Evolutionary conservation across 2,329 filamentous ascomycete species (phyloP).

Genomic region (Neofusicoccum kwambonambiense): DNA sequence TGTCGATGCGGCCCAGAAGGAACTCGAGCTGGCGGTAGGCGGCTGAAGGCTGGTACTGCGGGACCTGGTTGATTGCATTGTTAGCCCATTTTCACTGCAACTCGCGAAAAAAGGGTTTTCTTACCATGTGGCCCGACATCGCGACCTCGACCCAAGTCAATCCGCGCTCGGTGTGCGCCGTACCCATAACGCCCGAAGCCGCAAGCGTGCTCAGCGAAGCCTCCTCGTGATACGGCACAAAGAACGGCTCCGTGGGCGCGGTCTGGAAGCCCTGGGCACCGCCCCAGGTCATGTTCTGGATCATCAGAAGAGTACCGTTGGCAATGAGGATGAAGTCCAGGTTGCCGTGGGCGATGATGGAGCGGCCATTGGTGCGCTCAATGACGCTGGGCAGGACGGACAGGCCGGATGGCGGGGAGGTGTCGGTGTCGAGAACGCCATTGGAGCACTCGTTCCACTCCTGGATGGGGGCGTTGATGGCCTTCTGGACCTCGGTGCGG

Average conservation of each 20-base stretch:
- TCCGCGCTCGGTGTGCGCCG: constrained; percentile 69
- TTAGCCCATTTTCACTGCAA: no score
- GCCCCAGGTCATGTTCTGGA: constrained; percentile 82
- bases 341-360: constrained; percentile 70
- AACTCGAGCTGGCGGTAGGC: constrained; percentile 74
- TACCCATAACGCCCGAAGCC: constrained; percentile 67
- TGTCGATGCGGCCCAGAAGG: constrained; percentile 67
- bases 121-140: constrained; percentile 65
- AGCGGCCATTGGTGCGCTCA: constrained; percentile 64
- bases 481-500: constrained; percentile 51
- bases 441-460: constrained; percentile 59
- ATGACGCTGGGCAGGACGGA: constrained; percentile 68
- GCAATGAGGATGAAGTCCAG: constrained; percentile 67
- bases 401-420: constrained; percentile 54
- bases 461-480: constrained; percentile 60
- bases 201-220: constrained; percentile 46
- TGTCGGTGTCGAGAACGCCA: constrained; percentile 52
- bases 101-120: neutral
- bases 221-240: constrained; percentile 61
- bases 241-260: constrained; percentile 62
- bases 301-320: constrained; percentile 68
- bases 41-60: constrained; percentile 66
- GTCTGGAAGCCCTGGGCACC: constrained; percentile 68
- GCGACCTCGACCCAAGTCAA: constrained; percentile 68
- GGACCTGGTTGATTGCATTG: constrained; percentile 22